Evolutionary conservation across 1,284 basidiomycete species (phyloP).

Genomic region (Bondarzewia mesenterica): DNA sequence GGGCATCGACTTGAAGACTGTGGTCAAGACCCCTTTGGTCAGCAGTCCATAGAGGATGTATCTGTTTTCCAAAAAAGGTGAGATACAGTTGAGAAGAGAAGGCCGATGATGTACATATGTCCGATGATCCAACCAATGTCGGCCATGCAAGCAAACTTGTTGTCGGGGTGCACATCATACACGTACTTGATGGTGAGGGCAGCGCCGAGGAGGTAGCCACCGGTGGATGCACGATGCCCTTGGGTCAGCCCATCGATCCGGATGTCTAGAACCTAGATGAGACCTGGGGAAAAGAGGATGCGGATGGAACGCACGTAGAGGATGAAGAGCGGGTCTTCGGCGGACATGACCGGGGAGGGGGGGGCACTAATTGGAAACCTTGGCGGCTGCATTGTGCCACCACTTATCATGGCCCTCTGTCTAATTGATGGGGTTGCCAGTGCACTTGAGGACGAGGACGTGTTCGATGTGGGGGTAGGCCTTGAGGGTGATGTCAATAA

Average conservation of each 20-base stretch:
- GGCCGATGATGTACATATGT: constrained; percentile 57
- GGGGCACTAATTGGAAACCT: constrained; percentile 86
- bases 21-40: constrained; percentile 84
- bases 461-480: constrained; percentile 85
- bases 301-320: constrained; percentile 68
- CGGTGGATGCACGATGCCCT: constrained; percentile 97
- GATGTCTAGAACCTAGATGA: constrained; percentile 54
- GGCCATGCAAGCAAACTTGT: constrained; percentile 96
- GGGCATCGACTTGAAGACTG: constrained; percentile 94
- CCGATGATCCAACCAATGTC: constrained; percentile 99
- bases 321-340: constrained; percentile 96
- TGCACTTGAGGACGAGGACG: constrained; percentile 85
- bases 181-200: constrained; percentile 93
- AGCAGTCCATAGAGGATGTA: constrained; percentile 98
- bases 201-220: constrained; percentile 87
- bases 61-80: constrained; percentile 21
- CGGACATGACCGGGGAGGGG: constrained; percentile 78
- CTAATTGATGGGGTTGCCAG: constrained; percentile 81
- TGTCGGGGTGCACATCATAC: constrained; percentile 91
- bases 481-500: constrained; percentile 89
- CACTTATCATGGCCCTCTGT: constrained; percentile 84
- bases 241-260: constrained; percentile 96
- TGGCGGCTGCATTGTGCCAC: constrained; percentile 90
- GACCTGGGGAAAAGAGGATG: constrained; percentile 4
- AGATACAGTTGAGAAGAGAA: background rate